A percentile compares a stretch with the other conserved stretches of the same genome.
Conservation (phyloP, 2,329 filamentous ascomycete genomes). For the Talaromyces sp. region DNA sequence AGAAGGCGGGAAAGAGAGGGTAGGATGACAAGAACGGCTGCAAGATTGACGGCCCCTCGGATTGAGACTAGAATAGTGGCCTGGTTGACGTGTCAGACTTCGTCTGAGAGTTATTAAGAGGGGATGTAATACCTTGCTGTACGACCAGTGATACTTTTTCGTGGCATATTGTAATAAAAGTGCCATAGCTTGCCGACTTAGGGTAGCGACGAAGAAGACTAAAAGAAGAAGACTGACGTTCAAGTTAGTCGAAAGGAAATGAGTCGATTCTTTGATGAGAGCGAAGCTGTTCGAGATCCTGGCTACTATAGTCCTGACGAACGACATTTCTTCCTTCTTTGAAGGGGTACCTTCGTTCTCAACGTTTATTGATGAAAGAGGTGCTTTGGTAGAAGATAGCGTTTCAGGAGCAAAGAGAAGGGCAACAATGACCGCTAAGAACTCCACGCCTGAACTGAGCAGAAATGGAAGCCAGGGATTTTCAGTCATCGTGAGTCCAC, state of each 20-base stretch:
- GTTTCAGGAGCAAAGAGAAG: conserved; percentile 10
- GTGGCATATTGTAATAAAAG: conserved; percentile 11
- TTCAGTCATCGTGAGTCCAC: conserved; percentile 28
- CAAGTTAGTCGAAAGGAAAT: conserved; percentile 1
- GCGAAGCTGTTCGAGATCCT: neutral
- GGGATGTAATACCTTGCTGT: neutral
- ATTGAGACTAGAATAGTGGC: conserved; percentile 8
- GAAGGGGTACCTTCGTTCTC: neutral
- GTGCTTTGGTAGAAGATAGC: neutral
- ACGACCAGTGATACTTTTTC: conserved; percentile 10
- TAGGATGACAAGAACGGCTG: conserved; percentile 9
- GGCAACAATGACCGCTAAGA: conserved; percentile 5
- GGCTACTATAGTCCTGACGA: neutral
- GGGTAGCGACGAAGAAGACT: neutral
- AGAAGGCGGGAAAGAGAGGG: conserved; percentile 2
- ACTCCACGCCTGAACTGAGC: conserved; percentile 8
- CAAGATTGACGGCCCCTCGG: conserved; percentile 6
- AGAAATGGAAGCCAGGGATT: conserved; percentile 23
- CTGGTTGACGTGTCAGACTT: neutral
- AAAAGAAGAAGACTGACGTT: conserved; percentile 8
- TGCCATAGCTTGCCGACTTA: conserved; percentile 6
- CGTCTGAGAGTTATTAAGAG: neutral
- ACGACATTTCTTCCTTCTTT: neutral
- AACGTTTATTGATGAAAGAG: neutral
- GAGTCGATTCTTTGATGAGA: neutral